Base-by-base conservation (phyloP, 2,329 filamentous ascomycete genomes). In the Akanthomyces dipterigenus region DNA sequence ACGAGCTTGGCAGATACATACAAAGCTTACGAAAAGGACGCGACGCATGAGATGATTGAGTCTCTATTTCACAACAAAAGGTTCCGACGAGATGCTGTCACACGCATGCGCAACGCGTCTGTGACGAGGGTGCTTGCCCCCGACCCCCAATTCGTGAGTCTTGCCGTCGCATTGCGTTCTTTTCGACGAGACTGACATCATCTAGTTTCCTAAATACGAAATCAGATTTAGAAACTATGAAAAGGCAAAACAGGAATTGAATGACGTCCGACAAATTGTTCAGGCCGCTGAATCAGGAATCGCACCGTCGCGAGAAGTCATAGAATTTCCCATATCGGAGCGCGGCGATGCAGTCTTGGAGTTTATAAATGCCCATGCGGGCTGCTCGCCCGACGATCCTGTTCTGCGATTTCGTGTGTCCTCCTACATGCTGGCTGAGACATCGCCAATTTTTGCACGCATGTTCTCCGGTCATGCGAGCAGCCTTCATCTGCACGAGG, bases 271-370 rank as follows among this genome's bases (percentile, higher is more conserved):
- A 5, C 70, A 72, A n/a, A 68, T 81, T 0, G 68, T 81, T 2
- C 72, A 77, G 18, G 67, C 72, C 1, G 73, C 70, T 1, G 75
- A 78, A 63, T 76, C 76, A 0, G 76, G 74, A 9, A 76, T 77
- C 31, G 71, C 75, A 0, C 72, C 73, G 2, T 73, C 73, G 18
- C 71, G 76, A 53, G 68, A 67, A 0, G 70, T 80, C 9, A 70
- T 73, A 18, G 80, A 82, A 58, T 74, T 73, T 46, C 67, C 71
- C 40, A 79, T 83, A 56, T 72, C 76, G 0, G 72, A 73, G 1
- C 72, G 72, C 2, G 81, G 82, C 7, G 80, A 83, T 63, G 75
- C 75, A 3, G 74, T 84, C 28, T 73, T 84, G 36, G 81, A 83
- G 63, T 84, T 83, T 63, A 73, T 77, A 59, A 81, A 82, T 63